phyloP scores from a whole-genome alignment of 495 filamentous ascomycete genomes.

The Hypoxylon subgilvum region DNA sequence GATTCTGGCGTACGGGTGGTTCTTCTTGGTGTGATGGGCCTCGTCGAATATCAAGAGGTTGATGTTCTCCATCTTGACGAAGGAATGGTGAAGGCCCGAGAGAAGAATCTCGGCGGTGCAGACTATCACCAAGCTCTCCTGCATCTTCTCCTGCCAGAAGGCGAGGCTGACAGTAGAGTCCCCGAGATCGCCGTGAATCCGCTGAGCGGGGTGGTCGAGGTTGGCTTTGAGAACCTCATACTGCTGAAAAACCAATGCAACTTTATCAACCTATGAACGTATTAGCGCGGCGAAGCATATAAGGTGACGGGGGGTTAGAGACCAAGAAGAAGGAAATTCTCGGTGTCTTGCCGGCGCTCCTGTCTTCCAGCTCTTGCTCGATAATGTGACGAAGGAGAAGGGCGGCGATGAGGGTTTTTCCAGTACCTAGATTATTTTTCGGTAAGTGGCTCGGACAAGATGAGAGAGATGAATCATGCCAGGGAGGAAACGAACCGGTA shows the following conservation, averaged over 20 bases:
- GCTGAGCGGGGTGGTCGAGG: conserved; percentile 78
- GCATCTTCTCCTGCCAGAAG: conserved; percentile 71
- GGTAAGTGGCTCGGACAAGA: conserved; percentile 12
- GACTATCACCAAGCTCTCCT: conserved; percentile 83
- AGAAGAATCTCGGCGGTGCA: conserved; percentile 90
- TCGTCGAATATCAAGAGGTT: conserved; percentile 96
- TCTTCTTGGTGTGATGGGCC: conserved; percentile 95
- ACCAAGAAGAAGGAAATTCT: conserved; percentile 87
- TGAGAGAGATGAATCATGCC: background rate
- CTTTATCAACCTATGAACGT: conserved; percentile 73
- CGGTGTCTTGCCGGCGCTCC: conserved; percentile 63
- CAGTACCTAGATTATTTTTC: conserved; percentile 69
- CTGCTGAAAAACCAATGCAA: conserved; percentile 91
- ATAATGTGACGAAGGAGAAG: conserved; percentile 80
- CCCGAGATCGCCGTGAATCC: conserved; percentile 72
- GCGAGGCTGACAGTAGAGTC: conserved; percentile 63
- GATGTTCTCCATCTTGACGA: conserved; percentile 80
- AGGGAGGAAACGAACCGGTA: conserved; percentile 62
- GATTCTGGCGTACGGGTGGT: conserved; percentile 89
- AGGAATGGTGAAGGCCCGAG: conserved; percentile 78
- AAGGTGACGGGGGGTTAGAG: conserved; percentile 14
- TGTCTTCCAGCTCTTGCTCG: conserved; percentile 75
- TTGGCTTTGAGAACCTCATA: conserved; percentile 81
- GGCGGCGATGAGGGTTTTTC: conserved; percentile 94
- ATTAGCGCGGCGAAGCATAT: background rate